Evolutionary conservation across 306 rosid species (phyloP), one percentile per base, ranked within the genome.

Genomic region (Malus fusca): DNA sequence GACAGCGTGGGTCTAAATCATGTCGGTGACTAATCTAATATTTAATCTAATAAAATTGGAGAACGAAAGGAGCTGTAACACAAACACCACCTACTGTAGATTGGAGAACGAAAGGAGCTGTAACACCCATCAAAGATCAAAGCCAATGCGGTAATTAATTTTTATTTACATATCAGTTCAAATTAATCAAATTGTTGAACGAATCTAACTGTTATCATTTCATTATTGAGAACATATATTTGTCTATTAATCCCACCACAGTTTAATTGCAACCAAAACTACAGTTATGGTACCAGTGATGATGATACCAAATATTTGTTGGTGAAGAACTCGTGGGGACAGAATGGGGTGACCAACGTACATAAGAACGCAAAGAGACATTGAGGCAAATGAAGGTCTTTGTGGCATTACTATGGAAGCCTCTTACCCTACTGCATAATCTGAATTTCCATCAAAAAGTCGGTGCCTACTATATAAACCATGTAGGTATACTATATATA

Each of bases 301-400:
- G 75, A 83, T 52, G 82, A 84, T 8, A 81, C 78, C 3, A 62
- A 87, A 68, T 87, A 82, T 66, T 87, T 87, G 88, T 17, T 85
- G 44, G 78, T 83, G 17, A 87, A 85, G 81, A 87, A 87, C 58
- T 82, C 88, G 0, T 87, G 82, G 87, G 87, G 90, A 46, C 67
- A 0, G 17, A 63, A 4, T 84, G 90, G 90, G 90, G 86, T 23
- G 88, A 84, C 75, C 28, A 79, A 28, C 82, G 0, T 84, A 87
- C 69, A 82, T 81, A 28, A 83, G 78, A 19, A 83, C 81, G 83
- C 80, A 79, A 53, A 77, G 85, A 62, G 83, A 72, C 37, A 61
- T 82, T 8, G 69, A 13, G 62, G 78, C 87, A 17, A 18, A 5
- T 51, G n/a, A 51, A 51, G 56, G n/a, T 13, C 56, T 15, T 13